These are phyloP conservation scores for Botrytis elliptica DNA, from an alignment of 2,329 filamentous ascomycete genomes.

Conservation along the genomic window DNA sequence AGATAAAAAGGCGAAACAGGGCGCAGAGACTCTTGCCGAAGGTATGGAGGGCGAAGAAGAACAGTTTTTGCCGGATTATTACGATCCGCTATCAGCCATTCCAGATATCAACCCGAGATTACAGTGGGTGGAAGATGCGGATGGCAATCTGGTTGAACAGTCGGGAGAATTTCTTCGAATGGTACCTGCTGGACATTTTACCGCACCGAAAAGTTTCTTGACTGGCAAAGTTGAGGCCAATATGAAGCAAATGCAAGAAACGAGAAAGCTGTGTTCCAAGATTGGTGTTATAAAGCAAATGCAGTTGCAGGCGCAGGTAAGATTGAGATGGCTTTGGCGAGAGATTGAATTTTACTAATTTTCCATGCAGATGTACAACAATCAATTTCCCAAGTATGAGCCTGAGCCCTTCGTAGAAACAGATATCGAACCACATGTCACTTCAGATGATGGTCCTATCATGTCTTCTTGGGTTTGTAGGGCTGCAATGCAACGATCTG, in stretches of 20 bases:
- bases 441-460: slow-evolving; percentile 82
- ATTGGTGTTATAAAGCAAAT: slow-evolving; percentile 99
- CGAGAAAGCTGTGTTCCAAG: slow-evolving; percentile 91
- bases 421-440: slow-evolving; percentile 85
- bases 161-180: slow-evolving; percentile 81
- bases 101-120: slow-evolving; percentile 78
- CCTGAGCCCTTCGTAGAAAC: slow-evolving; percentile 83
- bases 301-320: slow-evolving; percentile 94
- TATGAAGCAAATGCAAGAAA: slow-evolving; percentile 94
- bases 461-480: slow-evolving; percentile 82
- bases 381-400: slow-evolving; percentile 97
- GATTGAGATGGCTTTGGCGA: slow-evolving; percentile 29
- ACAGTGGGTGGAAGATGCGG: slow-evolving; percentile 84
- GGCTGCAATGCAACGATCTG: slow-evolving; percentile 81
- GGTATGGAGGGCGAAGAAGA: slow-evolving; percentile 86
- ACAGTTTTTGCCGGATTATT: slow-evolving; percentile 87
- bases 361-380: slow-evolving; percentile 71
- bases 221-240: slow-evolving; percentile 83
- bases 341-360: slow-evolving; percentile 24
- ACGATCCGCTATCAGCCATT: slow-evolving; percentile 80
- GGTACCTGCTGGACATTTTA: slow-evolving; percentile 72
- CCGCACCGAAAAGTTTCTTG: slow-evolving; percentile 70
- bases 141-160: slow-evolving; percentile 86
- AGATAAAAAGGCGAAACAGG: slow-evolving; percentile 49
- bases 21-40: slow-evolving; percentile 80